Conservation (phyloP, 139 green algal species). For the Trebouxia sp. region DNA sequence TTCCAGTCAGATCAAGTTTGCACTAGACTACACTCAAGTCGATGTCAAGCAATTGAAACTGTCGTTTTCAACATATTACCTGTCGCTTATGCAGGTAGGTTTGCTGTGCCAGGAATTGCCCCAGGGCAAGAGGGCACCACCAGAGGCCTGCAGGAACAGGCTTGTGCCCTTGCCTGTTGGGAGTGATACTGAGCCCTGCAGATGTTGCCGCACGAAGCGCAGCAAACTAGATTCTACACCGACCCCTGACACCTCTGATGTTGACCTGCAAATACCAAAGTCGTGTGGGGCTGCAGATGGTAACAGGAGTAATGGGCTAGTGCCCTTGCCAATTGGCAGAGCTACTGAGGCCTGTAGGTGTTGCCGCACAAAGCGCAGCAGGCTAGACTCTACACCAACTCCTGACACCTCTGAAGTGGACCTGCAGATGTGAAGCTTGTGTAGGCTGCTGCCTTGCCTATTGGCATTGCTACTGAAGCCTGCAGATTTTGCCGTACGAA, state of each 20-base stretch:
- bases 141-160: slow-evolving; percentile 32
- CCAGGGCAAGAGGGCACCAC: slow-evolving; percentile 64
- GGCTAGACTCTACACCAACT: slow-evolving; percentile 41
- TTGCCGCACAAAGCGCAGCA: slow-evolving; percentile 56
- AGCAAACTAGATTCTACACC: slow-evolving; percentile 43
- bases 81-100: slow-evolving; percentile 59
- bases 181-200: slow-evolving; percentile 31
- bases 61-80: no score
- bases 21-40: no score
- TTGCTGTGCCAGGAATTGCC: slow-evolving; percentile 9
- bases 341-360: slow-evolving; percentile 35
- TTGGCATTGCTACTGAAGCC: slow-evolving; percentile 17
- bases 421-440: background rate
- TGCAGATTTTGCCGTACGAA: slow-evolving; percentile 54
- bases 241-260: slow-evolving; percentile 61
- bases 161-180: background rate
- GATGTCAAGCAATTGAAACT: no score
- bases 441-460: background rate
- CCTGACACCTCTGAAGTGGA: slow-evolving; percentile 59
- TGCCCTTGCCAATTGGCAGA: slow-evolving; percentile 16
- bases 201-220: slow-evolving; percentile 55
- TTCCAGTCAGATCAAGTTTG: no score
- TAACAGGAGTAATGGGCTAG: slow-evolving; percentile 30
- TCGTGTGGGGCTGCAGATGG: background rate
- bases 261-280: slow-evolving; percentile 22